Evolutionary conservation across 2,329 filamentous ascomycete species (phyloP).

Genomic region (Trichoderma harzianum): DNA sequence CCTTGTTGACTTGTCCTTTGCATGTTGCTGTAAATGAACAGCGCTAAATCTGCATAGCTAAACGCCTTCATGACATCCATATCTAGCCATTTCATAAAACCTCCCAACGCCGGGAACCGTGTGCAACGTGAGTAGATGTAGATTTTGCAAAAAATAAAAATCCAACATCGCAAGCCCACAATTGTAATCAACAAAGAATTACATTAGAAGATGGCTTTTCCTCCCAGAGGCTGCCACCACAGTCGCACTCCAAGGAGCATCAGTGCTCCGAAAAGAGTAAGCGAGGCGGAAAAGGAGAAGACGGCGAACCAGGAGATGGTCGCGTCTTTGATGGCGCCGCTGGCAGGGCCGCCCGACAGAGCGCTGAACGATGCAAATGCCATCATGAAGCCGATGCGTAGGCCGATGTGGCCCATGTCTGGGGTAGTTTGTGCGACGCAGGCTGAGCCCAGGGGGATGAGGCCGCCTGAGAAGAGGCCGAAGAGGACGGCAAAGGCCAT

Average conservation of each 20-base stretch:
- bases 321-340: slow-evolving; percentile 22
- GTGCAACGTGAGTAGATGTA: neutral
- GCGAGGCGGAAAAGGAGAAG: slow-evolving; percentile 19
- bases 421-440: slow-evolving; percentile 32
- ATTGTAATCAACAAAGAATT: neutral
- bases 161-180: neutral
- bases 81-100: neutral
- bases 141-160: neutral
- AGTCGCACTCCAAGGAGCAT: slow-evolving; percentile 20
- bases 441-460: slow-evolving; percentile 34
- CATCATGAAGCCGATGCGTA: slow-evolving; percentile 34
- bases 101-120: neutral
- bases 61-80: neutral
- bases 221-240: slow-evolving; percentile 12
- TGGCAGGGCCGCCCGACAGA: slow-evolving; percentile 26
- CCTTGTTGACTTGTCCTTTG: neutral
- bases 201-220: slow-evolving; percentile 17
- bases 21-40: neutral
- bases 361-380: slow-evolving; percentile 28
- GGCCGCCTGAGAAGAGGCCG: slow-evolving; percentile 31
- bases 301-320: slow-evolving; percentile 18
- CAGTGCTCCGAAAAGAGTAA: slow-evolving; percentile 21
- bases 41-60: neutral
- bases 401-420: slow-evolving; percentile 29
- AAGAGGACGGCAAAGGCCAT: slow-evolving; percentile 28